phyloP scores from a whole-genome alignment of 192 early-diverging fungal genomes.

The Backusella sp. region DNA sequence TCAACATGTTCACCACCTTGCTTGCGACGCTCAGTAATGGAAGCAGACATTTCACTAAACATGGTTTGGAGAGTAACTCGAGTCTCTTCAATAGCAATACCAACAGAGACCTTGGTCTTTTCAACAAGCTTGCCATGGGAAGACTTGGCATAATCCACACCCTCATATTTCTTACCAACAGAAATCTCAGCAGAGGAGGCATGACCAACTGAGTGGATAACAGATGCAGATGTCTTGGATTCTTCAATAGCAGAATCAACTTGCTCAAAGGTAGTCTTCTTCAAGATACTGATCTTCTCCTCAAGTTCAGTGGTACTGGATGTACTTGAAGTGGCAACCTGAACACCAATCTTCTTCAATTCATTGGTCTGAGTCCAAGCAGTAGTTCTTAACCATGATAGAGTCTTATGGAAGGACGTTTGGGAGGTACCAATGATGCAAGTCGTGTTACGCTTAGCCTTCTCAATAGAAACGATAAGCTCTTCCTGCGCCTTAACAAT shows the following conservation, averaged over 20 bases:
- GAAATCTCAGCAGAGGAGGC: not conserved
- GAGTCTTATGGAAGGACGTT: conserved; percentile 6
- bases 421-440: not conserved
- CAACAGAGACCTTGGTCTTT: conserved; percentile 9
- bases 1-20: conserved; percentile 16
- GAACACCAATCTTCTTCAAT: conserved; percentile 7
- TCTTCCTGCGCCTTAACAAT: conserved; percentile 4
- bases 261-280: not conserved
- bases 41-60: not conserved
- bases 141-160: conserved; percentile 8
- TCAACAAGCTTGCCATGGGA: not conserved
- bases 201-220: not conserved
- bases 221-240: not conserved
- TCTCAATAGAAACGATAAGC: not conserved
- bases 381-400: conserved; percentile 14
- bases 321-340: not conserved
- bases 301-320: not conserved
- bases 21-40: conserved; percentile 1
- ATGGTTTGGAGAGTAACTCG: not conserved
- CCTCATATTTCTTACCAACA: conserved; percentile 8
- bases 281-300: not conserved
- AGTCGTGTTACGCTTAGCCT: conserved; percentile 1
- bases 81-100: conserved; percentile 8
- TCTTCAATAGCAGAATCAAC: conserved; percentile 10
- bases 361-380: conserved; percentile 4